Evolutionary conservation across 2,329 filamentous ascomycete species (phyloP), one percentile per base, ranked within the genome.

Genomic region (Microascus cirrosus): DNA sequence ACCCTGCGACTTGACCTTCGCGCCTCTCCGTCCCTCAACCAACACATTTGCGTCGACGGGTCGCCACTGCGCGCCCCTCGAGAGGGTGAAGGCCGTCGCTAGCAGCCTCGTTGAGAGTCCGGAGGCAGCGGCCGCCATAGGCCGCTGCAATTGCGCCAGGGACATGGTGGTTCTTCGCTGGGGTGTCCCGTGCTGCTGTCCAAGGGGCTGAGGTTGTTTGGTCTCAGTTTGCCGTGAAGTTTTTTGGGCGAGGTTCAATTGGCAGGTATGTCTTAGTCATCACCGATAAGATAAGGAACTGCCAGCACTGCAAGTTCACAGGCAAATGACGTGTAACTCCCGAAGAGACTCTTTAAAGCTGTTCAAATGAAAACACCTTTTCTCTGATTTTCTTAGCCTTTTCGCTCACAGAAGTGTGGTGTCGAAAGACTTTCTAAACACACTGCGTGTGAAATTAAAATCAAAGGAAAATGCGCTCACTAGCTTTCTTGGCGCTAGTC

Each of bases 1-100:
- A 70, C 83, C 83, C 73, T 86, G 84, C 52, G 82, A 76, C 68
- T 85, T 85, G 68, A 83, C 80, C 25, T 79, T 75, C 62, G 81
- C 81, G 65, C 79, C 73, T 67, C 81, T 74, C 62, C 76, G 73
- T 62, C 76, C 75, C 59, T 74, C 73, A 66, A 57, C 60, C 42
- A 62, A 24, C 55, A 60, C 39, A 32, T 60, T 61, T 42, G 50
- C 51, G 22, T 35, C 56, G 39, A n/a, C 51, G 51, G 34, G 10
- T 35, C 35, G 35, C 51, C 52, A 42, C 25, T 39, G 53, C 34
- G 53, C 28, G 24, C 20, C 53, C 36, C n/a, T 13, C 34, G 34
- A 51, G 11, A 36, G 20, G 22, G 52, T 13, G 28, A 53, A 54
- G 56, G 59, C 60, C 20, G 63, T 51, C 36, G 60, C 51, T 45